A percentile compares a stretch with the other conserved stretches of the same genome.
Conservation (phyloP, 495 filamentous ascomycete genomes). For the Hyaloscypha variabilis region DNA sequence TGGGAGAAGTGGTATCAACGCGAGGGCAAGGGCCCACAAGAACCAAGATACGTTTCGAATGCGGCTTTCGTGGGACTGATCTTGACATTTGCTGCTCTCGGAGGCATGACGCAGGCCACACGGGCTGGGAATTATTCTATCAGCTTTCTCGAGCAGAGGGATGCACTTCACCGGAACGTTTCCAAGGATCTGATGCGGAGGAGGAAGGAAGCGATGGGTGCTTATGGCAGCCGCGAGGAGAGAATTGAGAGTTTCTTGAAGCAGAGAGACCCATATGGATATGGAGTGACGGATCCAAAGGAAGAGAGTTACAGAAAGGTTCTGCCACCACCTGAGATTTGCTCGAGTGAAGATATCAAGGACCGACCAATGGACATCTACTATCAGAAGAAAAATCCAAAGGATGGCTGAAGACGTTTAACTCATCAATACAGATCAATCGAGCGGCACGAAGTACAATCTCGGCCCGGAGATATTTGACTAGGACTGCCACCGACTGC, state of each 20-base stretch:
- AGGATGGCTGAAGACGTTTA: slow-evolving; percentile 7
- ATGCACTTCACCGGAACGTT: slow-evolving; percentile 63
- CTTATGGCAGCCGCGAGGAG: slow-evolving; percentile 55
- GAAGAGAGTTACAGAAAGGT: slow-evolving; percentile 28
- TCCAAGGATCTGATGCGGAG: slow-evolving; percentile 60
- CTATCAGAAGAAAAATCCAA: background rate
- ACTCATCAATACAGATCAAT: background rate
- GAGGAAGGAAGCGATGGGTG: slow-evolving; percentile 50
- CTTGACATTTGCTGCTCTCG: slow-evolving; percentile 64
- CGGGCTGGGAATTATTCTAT: slow-evolving; percentile 60
- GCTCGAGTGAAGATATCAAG: slow-evolving; percentile 27
- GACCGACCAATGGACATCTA: slow-evolving; percentile 21
- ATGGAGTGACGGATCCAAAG: slow-evolving; percentile 12
- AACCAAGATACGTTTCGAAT: slow-evolving; percentile 73
- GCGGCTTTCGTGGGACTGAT: slow-evolving; percentile 72
- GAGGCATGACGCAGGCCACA: slow-evolving; percentile 66
- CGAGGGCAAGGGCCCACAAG: slow-evolving; percentile 42
- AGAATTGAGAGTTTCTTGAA: slow-evolving; percentile 74
- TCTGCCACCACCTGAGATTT: slow-evolving; percentile 21
- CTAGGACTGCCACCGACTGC: too few relatives aligned
- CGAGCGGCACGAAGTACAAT: background rate
- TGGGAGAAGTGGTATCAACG: slow-evolving; percentile 84
- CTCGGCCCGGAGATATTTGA: background rate
- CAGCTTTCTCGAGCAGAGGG: slow-evolving; percentile 61
- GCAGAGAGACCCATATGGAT: slow-evolving; percentile 55